Percentiles rank a stretch among this genome's conserved stretches.
These are phyloP conservation scores for Acorus gramineus DNA, from an alignment of 106 monocot genomes.

Conservation along the genomic window DNA sequence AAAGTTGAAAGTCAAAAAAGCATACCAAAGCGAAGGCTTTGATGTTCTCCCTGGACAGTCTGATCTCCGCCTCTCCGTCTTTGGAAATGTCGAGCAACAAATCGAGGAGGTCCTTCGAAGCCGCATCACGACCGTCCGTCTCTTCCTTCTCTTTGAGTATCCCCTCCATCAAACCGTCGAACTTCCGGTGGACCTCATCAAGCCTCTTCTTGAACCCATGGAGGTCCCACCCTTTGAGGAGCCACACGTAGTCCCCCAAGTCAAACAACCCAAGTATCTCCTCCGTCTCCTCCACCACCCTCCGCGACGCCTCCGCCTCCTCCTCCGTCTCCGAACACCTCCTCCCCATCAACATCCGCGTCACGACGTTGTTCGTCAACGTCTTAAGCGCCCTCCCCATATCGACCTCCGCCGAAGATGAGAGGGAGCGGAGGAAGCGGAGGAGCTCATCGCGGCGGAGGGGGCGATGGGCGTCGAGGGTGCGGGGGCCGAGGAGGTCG, in stretches of 20 bases:
- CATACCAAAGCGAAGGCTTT: slow-evolving; percentile 36
- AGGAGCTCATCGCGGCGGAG: slow-evolving; percentile 21
- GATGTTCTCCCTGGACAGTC: slow-evolving; percentile 43
- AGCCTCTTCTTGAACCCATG: slow-evolving; percentile 34
- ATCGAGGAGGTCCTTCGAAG: slow-evolving; percentile 27
- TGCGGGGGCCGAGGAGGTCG: slow-evolving; percentile 34
- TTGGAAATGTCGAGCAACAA: slow-evolving; percentile 37
- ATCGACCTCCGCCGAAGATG: not conserved
- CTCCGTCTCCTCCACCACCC: slow-evolving; percentile 25
- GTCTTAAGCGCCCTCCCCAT: slow-evolving; percentile 22
- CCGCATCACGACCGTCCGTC: not conserved
- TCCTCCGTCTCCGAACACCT: not conserved
- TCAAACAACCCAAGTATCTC: slow-evolving; percentile 43
- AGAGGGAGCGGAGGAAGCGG: slow-evolving; percentile 1
- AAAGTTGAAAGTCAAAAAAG: not conserved
- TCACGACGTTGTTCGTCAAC: slow-evolving; percentile 39
- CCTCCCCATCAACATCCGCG: slow-evolving; percentile 23
- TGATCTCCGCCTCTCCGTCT: slow-evolving; percentile 32
- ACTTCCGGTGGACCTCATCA: slow-evolving; percentile 26
- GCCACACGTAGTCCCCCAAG: slow-evolving; percentile 23
- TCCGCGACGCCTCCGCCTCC: slow-evolving; percentile 15
- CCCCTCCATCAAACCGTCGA: slow-evolving; percentile 30
- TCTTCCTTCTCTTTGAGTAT: slow-evolving; percentile 19
- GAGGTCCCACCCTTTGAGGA: slow-evolving; percentile 29
- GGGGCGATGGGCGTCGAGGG: slow-evolving; percentile 26